These are phyloP conservation scores for Populus davidiana DNA, from an alignment of 345 rosid genomes.

Conservation along the genomic window DNA sequence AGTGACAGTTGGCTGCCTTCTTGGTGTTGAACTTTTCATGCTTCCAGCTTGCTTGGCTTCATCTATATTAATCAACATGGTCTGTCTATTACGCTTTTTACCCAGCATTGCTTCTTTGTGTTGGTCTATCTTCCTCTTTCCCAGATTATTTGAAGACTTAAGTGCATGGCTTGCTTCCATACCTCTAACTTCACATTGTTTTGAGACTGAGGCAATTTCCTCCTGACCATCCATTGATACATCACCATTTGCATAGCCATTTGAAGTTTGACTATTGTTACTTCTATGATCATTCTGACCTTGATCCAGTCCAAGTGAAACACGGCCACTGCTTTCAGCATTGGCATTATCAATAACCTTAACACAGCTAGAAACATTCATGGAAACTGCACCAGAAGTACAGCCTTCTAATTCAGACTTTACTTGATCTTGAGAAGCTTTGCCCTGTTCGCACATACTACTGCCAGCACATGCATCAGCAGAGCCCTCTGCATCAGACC, in stretches of 20 bases:
- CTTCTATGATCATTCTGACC: slow-evolving; percentile 43
- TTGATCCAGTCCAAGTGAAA: slow-evolving; percentile 33
- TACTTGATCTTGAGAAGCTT: slow-evolving; percentile 35
- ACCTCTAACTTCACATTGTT: slow-evolving; percentile 79
- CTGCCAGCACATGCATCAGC: slow-evolving; percentile 29
- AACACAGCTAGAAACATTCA: slow-evolving; percentile 20
- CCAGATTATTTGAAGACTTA: slow-evolving; percentile 61
- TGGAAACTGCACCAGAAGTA: slow-evolving; percentile 24
- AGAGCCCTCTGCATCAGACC: slow-evolving; percentile 69
- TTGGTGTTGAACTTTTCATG: slow-evolving; percentile 69
- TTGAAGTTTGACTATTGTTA: slow-evolving; percentile 36
- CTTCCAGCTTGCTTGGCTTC: slow-evolving; percentile 91
- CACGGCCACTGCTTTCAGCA: slow-evolving; percentile 27
- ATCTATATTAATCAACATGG: slow-evolving; percentile 81
- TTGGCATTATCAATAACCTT: slow-evolving; percentile 30
- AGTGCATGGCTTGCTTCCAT: slow-evolving; percentile 73
- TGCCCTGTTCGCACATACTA: slow-evolving; percentile 33
- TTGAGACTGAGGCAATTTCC: slow-evolving; percentile 39
- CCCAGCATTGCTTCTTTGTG: slow-evolving; percentile 98
- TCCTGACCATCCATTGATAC: slow-evolving; percentile 41
- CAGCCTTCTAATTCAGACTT: slow-evolving; percentile 27
- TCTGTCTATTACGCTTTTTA: slow-evolving; percentile 92
- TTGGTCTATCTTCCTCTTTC: slow-evolving; percentile 83
- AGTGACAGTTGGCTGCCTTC: slow-evolving; percentile 59
- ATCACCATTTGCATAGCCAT: slow-evolving; percentile 45